Evolutionary conservation across 192 early-diverging fungal genomes (phyloP), one percentile per base, ranked within the genome.

Genomic region (Coemansia sp.): DNA sequence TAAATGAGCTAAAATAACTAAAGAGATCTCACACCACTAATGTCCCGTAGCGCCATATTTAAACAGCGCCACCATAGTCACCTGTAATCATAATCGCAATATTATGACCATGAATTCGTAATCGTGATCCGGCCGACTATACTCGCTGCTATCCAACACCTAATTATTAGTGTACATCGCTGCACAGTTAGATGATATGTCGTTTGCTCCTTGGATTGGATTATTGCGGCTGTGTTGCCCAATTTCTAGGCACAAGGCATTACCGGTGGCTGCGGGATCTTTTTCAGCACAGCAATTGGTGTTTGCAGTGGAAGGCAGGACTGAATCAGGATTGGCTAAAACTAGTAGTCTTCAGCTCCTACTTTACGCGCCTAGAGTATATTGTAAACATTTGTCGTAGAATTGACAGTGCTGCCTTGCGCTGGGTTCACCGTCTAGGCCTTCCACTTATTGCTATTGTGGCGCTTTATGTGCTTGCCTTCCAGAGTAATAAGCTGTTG

Each of bases 321-420:
- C 51, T 0, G 14, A 55, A n/a, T 9, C 14, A 18, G 51, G 14
- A 3, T n/a, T 14, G 51, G 13, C 20, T 16, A 5, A 51, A 35
- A 18, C 43, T 7, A 53, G 14, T 26, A 46, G 16, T 5, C 35
- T 3, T 9, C 5, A 60, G 38, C 13, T 3, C 36, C 20, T 40
- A 60, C 38, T 60, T 26, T 42, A 42, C 53, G 20, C 60, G 43
- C 31, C 36, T 53, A 7, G 53, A 58, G 38, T 14, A 38, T 5
- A 65, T 57, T 37, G 20, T 24, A 8, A 28, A 38, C 11, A 43
- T 43, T 40, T 39, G 63, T 31, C 34, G 14, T 37, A 65, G 63
- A 16, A 13, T 58, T 31, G 63, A 65, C 24, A n/a, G 10, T 11
- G 16, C 23, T 16, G 53, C 63, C 23, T 39, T 65, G 50, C 63